Evolutionary conservation across 2,329 filamentous ascomycete species (phyloP), one percentile per base, ranked within the genome.

Genomic region (Blastomyces gilchristii): DNA sequence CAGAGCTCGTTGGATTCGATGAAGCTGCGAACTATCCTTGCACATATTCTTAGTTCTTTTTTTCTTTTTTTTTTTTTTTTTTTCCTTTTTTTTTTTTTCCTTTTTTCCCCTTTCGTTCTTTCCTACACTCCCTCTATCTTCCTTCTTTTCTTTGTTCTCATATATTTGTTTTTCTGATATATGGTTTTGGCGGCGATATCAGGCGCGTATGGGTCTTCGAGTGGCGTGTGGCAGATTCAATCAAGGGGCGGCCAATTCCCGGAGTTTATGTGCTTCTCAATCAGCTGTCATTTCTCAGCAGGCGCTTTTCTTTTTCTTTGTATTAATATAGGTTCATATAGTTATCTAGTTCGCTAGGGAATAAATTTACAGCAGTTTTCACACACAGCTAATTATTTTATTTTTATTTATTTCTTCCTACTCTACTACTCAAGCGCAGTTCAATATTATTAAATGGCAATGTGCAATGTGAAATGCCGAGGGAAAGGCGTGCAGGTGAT

Each of bases 121-220:
- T 52, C 22, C 14, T 12, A 22, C 52, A n/a, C 16, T 37, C 39
- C 31, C 8, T 16, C 50, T 56, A 7, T 62, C 41, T 43, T 31
- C 34, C 34, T 43, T 14, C 8, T 57, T 39, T 57, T 16, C 60
- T 52, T 61, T n/a, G 11, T 22, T 50, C 28, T 22, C 11, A 25
- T 60, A n/a, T 53, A 31, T 28, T 39, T 12, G 22, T 37, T 58
- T 22, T 37, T 37, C 34, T 52, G 22, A 25, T 22, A 31, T 62
- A 41, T 37, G 34, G 34, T 16, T 56, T 56, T 62, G 16, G 37
- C 60, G 18, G 37, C 43, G 61, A 57, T 57, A 58, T 22, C 45
- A 22, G 61, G 53, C 43, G 37, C 61, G 34, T 56, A n/a, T 39
- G 22, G 56, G 37, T 22, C 39, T 37, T 60, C 12, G 25, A 41